Percentiles rank a stretch among this genome's conserved stretches.
phyloP scores from a whole-genome alignment of 352 stramenopile species.

The Pythium aristosporum region DNA sequence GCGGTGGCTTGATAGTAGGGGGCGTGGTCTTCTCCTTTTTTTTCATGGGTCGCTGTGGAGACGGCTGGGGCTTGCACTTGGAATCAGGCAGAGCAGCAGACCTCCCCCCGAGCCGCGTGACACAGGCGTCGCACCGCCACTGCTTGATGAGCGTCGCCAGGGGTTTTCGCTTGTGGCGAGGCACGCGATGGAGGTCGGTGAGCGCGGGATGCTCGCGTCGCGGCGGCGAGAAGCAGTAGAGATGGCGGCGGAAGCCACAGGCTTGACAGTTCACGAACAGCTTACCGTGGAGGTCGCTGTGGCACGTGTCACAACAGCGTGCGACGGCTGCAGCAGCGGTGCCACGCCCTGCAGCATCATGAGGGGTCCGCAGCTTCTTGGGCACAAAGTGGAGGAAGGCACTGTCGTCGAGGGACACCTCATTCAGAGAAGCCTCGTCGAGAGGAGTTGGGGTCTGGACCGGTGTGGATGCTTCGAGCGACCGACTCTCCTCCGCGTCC shows the following conservation, averaged over 20 bases:
- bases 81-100: background rate
- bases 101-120: conserved; percentile 1
- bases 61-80: background rate
- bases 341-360: background rate
- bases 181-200: conserved; percentile 6
- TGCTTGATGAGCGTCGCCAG: conserved; percentile 21
- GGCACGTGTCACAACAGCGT: conserved; percentile 46
- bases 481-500: background rate
- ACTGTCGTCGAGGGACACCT: conserved; percentile 3
- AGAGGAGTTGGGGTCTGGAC: background rate
- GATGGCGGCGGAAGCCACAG: conserved; percentile 55
- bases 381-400: conserved; percentile 17
- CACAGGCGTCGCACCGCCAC: conserved; percentile 34
- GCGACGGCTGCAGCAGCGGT: background rate
- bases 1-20: background rate
- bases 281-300: conserved; percentile 68
- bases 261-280: conserved; percentile 48
- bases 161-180: conserved; percentile 23
- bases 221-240: conserved; percentile 70
- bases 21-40: background rate
- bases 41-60: background rate
- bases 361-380: conserved; percentile 15
- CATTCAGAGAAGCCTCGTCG: background rate
- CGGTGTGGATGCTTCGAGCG: background rate
- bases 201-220: conserved; percentile 60